Evolutionary conservation across 305 asterid species (phyloP).

Genomic region (Fraxinus ornus): DNA sequence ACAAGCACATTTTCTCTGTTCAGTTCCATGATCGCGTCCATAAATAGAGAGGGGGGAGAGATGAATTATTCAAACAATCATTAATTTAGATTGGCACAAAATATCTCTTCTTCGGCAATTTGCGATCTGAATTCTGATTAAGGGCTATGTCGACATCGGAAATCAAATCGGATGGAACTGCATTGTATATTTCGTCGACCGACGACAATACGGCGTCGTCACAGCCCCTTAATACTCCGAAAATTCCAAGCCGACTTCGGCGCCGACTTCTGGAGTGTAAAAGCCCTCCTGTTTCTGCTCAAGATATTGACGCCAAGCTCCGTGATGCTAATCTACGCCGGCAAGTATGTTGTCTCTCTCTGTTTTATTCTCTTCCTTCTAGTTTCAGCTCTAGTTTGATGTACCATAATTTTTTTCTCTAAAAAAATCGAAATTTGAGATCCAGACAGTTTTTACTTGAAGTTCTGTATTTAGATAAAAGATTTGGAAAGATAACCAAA

Average conservation of each 20-base stretch:
- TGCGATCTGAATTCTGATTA: not conserved
- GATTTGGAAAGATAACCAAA: not conserved
- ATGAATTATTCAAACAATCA: not conserved
- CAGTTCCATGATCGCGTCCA: not conserved
- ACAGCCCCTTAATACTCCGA: slow-evolving; percentile 5
- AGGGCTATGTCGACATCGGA: not conserved
- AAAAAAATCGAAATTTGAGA: not conserved
- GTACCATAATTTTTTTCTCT: not conserved
- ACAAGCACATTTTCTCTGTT: not conserved
- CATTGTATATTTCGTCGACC: slow-evolving; percentile 26
- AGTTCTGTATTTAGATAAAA: not conserved
- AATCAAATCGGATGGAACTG: slow-evolving; percentile 14
- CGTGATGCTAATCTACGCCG: slow-evolving; percentile 33
- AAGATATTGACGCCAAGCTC: slow-evolving; percentile 37
- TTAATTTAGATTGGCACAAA: not conserved
- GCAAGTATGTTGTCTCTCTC: slow-evolving; percentile 19
- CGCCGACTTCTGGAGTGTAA: slow-evolving; percentile 28
- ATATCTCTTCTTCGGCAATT: not conserved
- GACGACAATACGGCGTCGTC: slow-evolving; percentile 5
- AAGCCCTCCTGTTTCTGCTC: slow-evolving; percentile 26
- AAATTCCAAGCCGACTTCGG: slow-evolving; percentile 25
- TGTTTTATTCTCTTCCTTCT: not conserved
- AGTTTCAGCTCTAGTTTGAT: not conserved
- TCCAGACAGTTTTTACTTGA: not conserved
- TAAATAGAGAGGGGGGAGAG: not conserved